A percentile compares a stretch with the other conserved stretches of the same genome.
These are phyloP conservation scores for Suillus alpinus DNA, from an alignment of 768 basidiomycete species.

Conservation along the genomic window DNA sequence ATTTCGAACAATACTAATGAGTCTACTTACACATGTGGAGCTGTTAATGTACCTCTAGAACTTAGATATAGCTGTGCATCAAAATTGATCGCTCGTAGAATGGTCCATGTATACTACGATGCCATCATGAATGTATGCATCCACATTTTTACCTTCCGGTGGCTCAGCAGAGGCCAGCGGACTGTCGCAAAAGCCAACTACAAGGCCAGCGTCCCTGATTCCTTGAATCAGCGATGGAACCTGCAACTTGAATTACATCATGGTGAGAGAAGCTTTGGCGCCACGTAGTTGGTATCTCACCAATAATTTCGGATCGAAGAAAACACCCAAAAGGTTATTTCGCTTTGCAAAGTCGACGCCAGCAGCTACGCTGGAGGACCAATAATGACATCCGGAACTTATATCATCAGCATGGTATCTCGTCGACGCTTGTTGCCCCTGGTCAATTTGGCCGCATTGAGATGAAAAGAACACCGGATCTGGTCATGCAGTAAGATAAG, in stretches of 20 bases:
- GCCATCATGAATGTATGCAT: conserved; percentile 66
- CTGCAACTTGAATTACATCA: conserved; percentile 51
- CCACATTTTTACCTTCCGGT: conserved; percentile 51
- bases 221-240: conserved; percentile 89
- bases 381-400: conserved; percentile 44
- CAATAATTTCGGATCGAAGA: conserved; percentile 83
- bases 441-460: conserved; percentile 68
- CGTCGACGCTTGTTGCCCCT: conserved; percentile 37
- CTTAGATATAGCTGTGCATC: conserved; percentile 20
- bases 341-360: conserved; percentile 91
- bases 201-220: conserved; percentile 83
- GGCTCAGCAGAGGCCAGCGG: conserved; percentile 38
- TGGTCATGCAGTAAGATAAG: conserved; percentile 27
- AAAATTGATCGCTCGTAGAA: conserved; percentile 45
- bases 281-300: conserved; percentile 44
- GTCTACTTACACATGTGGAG: conserved; percentile 13
- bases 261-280: conserved; percentile 12
- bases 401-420: conserved; percentile 34
- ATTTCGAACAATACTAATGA: conserved; percentile 15
- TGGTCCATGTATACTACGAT: conserved; percentile 68
- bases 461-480: conserved; percentile 96
- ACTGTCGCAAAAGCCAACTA: conserved; percentile 82
- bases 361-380: conserved; percentile 72
- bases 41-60: conserved; percentile 23
- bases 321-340: conserved; percentile 91